Percentiles rank a stretch among this genome's conserved stretches.
phyloP scores from a whole-genome alignment of 2,329 filamentous ascomycete species.

The Escovopsis sp. region DNA sequence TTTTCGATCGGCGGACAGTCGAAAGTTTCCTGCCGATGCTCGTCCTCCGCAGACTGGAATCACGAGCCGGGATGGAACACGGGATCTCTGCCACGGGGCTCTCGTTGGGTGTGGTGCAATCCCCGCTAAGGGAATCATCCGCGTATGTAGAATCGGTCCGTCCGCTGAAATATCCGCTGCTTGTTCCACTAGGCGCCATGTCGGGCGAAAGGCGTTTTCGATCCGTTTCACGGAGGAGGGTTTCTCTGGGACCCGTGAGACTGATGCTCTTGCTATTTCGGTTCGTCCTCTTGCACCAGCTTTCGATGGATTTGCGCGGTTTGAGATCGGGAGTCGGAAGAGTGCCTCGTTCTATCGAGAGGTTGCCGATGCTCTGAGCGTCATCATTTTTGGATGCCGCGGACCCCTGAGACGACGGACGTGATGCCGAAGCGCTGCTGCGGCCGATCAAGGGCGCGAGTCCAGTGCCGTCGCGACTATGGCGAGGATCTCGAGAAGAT shows the following conservation, averaged over 20 bases:
- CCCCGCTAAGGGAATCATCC: conserved; percentile 41
- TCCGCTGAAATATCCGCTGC: conserved; percentile 19
- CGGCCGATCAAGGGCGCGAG: conserved; percentile 46
- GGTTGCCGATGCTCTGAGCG: conserved; percentile 46
- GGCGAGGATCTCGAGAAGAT: conserved; percentile 40
- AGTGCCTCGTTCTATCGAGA: conserved; percentile 46
- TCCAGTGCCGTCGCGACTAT: conserved; percentile 35
- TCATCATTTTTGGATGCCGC: conserved; percentile 41
- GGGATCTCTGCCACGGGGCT: conserved; percentile 21
- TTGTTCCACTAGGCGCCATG: conserved; percentile 13
- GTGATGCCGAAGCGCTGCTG: conserved; percentile 25
- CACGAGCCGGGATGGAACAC: conserved; percentile 47
- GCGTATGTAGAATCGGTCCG: conserved; percentile 35
- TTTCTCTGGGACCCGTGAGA: conserved; percentile 62
- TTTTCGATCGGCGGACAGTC: conserved; percentile 34
- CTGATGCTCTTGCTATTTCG: conserved; percentile 45
- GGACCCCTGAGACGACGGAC: conserved; percentile 46
- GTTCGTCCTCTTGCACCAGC: conserved; percentile 43
- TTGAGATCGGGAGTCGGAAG: conserved; percentile 34
- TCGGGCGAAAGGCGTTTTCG: conserved; percentile 34
- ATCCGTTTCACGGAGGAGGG: conserved; percentile 40
- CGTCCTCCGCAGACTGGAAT: conserved; percentile 52
- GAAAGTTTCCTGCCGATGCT: conserved; percentile 37
- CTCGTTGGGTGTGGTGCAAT: conserved; percentile 21
- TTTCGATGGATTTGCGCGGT: conserved; percentile 42